Evolutionary conservation across 2,329 filamentous ascomycete species (phyloP).

Genomic region (Chalara sp.): DNA sequence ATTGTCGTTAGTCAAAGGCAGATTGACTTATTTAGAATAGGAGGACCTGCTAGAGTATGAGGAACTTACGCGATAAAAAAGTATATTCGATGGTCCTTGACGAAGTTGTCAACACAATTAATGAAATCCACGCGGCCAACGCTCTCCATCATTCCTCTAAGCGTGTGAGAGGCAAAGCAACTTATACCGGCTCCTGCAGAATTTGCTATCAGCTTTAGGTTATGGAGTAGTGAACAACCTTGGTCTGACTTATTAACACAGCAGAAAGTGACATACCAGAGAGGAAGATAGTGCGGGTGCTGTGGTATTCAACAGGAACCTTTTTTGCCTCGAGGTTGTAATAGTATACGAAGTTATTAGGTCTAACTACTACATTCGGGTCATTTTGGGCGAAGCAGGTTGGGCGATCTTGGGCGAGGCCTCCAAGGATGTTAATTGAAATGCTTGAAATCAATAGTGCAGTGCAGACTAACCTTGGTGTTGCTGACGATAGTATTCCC

Average conservation of each 20-base stretch:
- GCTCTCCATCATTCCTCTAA: slow-evolving; percentile 14
- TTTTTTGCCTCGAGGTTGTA: not conserved
- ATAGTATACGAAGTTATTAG: not conserved
- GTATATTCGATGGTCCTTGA: not conserved
- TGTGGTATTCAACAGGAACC: not conserved
- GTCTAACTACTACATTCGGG: not conserved
- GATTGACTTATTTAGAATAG: not conserved
- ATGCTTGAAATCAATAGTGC: not conserved
- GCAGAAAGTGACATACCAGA: not conserved
- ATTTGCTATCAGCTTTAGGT: not conserved
- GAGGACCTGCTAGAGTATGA: not conserved
- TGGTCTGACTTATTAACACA: not conserved
- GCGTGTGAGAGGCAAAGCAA: slow-evolving; percentile 11
- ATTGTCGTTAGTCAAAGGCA: not conserved
- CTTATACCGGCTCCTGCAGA: slow-evolving; percentile 1
- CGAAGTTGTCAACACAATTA: slow-evolving; percentile 6
- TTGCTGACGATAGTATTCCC: not conserved
- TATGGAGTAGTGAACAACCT: slow-evolving; percentile 11
- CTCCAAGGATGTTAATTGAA: not conserved
- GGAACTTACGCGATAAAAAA: slow-evolving; percentile 18
- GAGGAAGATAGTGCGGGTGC: not conserved
- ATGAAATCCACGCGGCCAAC: slow-evolving; percentile 18
- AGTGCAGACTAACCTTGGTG: not conserved
- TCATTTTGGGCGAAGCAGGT: not conserved
- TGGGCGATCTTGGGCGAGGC: not conserved